Conservation (phyloP, 2,329 filamentous ascomycete species). For the Chaetomium sp. region DNA sequence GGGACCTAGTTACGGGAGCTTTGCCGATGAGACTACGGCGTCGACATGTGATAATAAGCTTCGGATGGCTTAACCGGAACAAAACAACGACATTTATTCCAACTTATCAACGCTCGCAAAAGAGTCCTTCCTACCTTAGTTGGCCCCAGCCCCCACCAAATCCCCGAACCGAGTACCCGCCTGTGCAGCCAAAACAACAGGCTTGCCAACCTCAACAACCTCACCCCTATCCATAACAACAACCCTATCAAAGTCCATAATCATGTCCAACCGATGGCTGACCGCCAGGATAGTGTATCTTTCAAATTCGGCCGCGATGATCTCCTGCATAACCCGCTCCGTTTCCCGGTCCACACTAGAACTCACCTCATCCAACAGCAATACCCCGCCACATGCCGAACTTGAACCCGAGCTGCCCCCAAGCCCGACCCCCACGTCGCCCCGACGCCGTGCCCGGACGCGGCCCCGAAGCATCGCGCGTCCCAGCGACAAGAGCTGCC, state of each 20-base stretch:
- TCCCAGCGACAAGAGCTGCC: conserved; percentile 65
- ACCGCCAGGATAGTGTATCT: conserved; percentile 57
- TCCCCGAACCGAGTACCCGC: too few relatives aligned
- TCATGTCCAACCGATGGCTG: conserved; percentile 51
- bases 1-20: too few relatives aligned
- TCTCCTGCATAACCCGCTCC: conserved; percentile 46
- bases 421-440: not conserved
- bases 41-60: too few relatives aligned
- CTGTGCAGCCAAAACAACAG: conserved; percentile 18
- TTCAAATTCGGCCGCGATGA: conserved; percentile 45
- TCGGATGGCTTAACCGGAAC: too few relatives aligned
- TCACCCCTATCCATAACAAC: conserved; percentile 53
- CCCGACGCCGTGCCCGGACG: conserved; percentile 23
- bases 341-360: conserved; percentile 48
- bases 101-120: too few relatives aligned
- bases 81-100: too few relatives aligned
- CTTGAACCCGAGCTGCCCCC: too few relatives aligned
- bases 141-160: too few relatives aligned
- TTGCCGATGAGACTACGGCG: too few relatives aligned
- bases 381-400: conserved; percentile 32
- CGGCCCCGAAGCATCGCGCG: conserved; percentile 55
- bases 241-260: conserved; percentile 56
- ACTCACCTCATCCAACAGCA: conserved; percentile 49
- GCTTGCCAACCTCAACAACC: conserved; percentile 46
- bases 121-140: too few relatives aligned